phyloP scores from a whole-genome alignment of 352 stramenopile genomes.

The Phytopythium boreale region DNA sequence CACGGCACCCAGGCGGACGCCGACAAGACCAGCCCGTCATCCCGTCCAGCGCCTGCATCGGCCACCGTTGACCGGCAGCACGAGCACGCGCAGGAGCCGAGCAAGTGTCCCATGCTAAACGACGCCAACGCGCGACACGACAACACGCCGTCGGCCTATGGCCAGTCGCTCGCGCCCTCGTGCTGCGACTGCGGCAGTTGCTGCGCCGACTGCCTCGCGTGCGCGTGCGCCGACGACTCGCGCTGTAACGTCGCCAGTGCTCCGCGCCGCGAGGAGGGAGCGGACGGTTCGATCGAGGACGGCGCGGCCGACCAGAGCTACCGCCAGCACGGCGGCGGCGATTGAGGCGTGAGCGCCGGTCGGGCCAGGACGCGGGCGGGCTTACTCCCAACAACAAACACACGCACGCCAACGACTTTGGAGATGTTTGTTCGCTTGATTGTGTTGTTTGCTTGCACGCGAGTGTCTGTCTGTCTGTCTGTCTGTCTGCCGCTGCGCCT shows the following conservation, averaged over 20 bases:
- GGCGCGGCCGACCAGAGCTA: constrained; percentile 34
- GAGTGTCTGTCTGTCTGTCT: constrained; percentile 2
- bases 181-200: constrained; percentile 9
- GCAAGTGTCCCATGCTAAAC: not conserved
- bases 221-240: constrained; percentile 25
- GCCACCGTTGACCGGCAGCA: too few species aligned
- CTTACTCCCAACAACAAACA: not conserved
- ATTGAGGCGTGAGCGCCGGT: too few species aligned
- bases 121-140: not conserved
- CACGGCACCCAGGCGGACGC: not conserved
- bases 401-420: not conserved
- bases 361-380: too few species aligned
- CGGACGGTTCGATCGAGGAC: constrained; percentile 2
- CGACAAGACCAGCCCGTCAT: not conserved
- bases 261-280: constrained; percentile 10
- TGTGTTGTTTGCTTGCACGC: not conserved
- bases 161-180: not conserved
- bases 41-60: too few species aligned
- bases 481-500: not conserved
- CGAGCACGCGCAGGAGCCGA: not conserved
- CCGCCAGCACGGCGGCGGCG: constrained; percentile 26
- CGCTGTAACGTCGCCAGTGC: constrained; percentile 10
- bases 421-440: constrained; percentile 5
- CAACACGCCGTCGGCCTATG: constrained; percentile 7
- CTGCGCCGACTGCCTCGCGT: constrained; percentile 8